These are phyloP conservation scores for Venturia oleaginea DNA, from an alignment of 2,329 filamentous ascomycete genomes.

Conservation along the genomic window DNA sequence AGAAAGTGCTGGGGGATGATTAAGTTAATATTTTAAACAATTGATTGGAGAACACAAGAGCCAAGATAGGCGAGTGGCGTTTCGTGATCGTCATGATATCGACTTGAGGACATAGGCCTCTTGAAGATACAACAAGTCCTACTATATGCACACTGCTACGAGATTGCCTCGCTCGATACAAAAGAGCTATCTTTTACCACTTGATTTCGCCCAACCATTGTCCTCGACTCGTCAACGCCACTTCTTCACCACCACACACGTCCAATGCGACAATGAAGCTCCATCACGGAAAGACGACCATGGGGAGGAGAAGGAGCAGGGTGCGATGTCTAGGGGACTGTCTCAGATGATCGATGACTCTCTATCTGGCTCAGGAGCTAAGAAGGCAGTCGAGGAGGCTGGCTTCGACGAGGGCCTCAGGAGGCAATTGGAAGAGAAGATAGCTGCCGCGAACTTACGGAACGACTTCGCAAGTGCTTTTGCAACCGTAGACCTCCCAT, in stretches of 20 bases:
- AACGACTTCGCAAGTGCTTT: constrained; percentile 45
- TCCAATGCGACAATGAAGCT: neutral
- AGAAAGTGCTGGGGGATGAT: no score
- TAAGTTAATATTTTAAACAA: no score
- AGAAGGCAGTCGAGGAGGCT: constrained; percentile 49
- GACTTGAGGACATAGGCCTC: neutral
- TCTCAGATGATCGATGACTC: constrained; percentile 52
- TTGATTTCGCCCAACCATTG: neutral
- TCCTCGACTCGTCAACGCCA: neutral
- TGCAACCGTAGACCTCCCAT: constrained; percentile 44
- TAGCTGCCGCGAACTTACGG: constrained; percentile 46
- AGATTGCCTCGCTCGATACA: neutral
- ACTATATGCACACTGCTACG: neutral
- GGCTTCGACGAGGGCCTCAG: constrained; percentile 55
- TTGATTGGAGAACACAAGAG: no score
- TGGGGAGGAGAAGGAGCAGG: constrained; percentile 18
- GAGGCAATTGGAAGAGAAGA: constrained; percentile 47
- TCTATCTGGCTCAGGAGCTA: constrained; percentile 46
- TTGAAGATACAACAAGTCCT: neutral
- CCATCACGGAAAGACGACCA: neutral
- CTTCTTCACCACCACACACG: neutral
- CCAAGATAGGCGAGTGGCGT: constrained; percentile 3
- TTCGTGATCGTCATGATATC: neutral
- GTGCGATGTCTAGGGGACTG: constrained; percentile 50
- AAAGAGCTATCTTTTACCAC: neutral